Evolutionary conservation across 1,284 basidiomycete genomes (phyloP), one percentile per base, ranked within the genome.

Genomic region (Pyrrhoderma noxium): DNA sequence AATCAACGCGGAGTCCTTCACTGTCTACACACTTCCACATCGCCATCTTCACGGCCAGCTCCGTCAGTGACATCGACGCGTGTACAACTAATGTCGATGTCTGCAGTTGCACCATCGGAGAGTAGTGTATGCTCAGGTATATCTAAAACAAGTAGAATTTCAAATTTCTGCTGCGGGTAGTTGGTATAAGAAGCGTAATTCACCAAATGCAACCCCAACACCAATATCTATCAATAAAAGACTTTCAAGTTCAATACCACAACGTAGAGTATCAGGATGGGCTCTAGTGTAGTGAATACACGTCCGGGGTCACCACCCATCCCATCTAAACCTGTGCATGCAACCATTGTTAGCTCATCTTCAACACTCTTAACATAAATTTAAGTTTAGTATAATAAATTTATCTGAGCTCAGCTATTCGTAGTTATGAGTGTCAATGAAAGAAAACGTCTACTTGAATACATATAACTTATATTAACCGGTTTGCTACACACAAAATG

Each of bases 151-250:
- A 41, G 49, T 13, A 31, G 27, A 31, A 31, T 31, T 5, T 31
- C 27, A 31, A 31, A 11, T 47, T 13, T 47, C 45, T 18, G 45
- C 18, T 8, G 39, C 41, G 19, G 21, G 40, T 4, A 44, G 35
- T n/a, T 16, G 34, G 35, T 31, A 22, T 7, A 49, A 18, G 2
- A 45, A 44, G 25, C 47, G 52, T 5, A 11, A 11, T 22, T 60
- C 59, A 18, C 61, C 60, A 11, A 60, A 61, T 48, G 60, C 59
- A 38, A 62, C 62, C 3, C 60, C 60, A 16, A 40, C 60, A 14
- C 50, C 51, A 11, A 47, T 55, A 22, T 31, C 49, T 16, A 40
- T 46, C 35, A 42, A 47, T 35, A 55, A 57, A 36, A 56, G 53
- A 31, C 50, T 61, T 1, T 56, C 56, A 7, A 58, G 53, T 44